phyloP scores from a whole-genome alignment of 1,284 basidiomycete species.

The Puccinia brachypodii region DNA sequence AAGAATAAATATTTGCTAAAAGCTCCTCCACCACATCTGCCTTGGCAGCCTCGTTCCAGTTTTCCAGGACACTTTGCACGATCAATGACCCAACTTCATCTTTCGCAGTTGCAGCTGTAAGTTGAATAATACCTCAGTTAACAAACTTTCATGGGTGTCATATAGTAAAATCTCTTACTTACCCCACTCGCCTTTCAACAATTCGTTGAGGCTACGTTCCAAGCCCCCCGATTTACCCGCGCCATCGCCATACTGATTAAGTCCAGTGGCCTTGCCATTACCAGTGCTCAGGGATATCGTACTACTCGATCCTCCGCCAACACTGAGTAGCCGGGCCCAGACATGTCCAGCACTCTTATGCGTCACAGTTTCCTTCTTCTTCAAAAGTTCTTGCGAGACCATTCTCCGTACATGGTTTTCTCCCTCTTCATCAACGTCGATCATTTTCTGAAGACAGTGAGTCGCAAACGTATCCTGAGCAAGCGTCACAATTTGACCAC shows the following conservation, averaged over 20 bases:
- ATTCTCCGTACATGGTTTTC: conserved; percentile 40
- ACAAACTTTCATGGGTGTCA: not conserved
- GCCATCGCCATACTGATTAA: conserved; percentile 44
- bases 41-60: conserved; percentile 47
- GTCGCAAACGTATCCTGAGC: conserved; percentile 48
- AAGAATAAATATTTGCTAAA: conserved; percentile 43
- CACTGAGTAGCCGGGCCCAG: conserved; percentile 44
- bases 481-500: conserved; percentile 42
- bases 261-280: conserved; percentile 26
- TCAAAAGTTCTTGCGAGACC: conserved; percentile 45
- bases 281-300: conserved; percentile 33
- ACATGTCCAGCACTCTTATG: conserved; percentile 49
- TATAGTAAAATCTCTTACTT: not conserved
- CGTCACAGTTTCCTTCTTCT: conserved; percentile 49
- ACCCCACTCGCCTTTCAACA: conserved; percentile 49
- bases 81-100: conserved; percentile 49
- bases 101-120: conserved; percentile 41
- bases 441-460: conserved; percentile 48
- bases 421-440: conserved; percentile 48
- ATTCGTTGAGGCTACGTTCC: conserved; percentile 37
- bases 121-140: not conserved
- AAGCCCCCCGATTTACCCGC: conserved; percentile 39
- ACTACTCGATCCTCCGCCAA: conserved; percentile 39
- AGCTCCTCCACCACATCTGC: conserved; percentile 48
- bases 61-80: conserved; percentile 48